phyloP scores from a whole-genome alignment of 2,329 filamentous ascomycete genomes.

The Neofusicoccum sp. region DNA sequence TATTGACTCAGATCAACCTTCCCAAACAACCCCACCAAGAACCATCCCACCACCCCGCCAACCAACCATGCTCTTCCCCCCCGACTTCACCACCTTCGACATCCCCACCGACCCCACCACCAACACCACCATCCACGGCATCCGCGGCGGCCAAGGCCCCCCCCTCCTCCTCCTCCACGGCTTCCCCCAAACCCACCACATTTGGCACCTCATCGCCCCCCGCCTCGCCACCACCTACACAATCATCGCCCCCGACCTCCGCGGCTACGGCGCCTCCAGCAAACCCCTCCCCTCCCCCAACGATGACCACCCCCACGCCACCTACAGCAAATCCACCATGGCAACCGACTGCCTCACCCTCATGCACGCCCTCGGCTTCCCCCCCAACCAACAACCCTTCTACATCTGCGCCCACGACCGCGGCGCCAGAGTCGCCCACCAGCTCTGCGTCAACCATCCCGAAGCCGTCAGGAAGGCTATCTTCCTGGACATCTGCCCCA shows the following conservation, averaged over 20 bases:
- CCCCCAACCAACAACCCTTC: conserved; percentile 28
- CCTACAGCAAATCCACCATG: conserved; percentile 52
- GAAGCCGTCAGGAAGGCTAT: conserved; percentile 35
- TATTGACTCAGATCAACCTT: conserved; percentile 7
- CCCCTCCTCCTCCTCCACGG: conserved; percentile 52
- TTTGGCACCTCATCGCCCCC: conserved; percentile 51
- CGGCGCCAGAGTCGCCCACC: conserved; percentile 56
- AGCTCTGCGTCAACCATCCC: conserved; percentile 51
- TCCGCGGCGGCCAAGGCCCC: conserved; percentile 33
- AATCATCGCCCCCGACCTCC: conserved; percentile 49
- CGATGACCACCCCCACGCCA: conserved; percentile 17
- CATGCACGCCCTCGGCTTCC: conserved; percentile 46
- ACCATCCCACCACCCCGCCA: not conserved
- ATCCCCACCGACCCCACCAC: conserved; percentile 18
- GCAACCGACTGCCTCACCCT: conserved; percentile 47
- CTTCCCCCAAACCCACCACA: conserved; percentile 53
- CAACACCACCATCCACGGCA: conserved; percentile 46
- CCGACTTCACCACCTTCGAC: conserved; percentile 13
- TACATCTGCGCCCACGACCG: conserved; percentile 57
- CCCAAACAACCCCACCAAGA: not conserved
- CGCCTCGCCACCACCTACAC: conserved; percentile 42
- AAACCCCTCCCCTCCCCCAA: conserved; percentile 36
- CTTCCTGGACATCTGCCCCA: conserved; percentile 54
- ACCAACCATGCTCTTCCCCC: not conserved
- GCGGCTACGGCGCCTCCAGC: conserved; percentile 53